Evolutionary conservation across 805 yeast species (phyloP), one percentile per base, ranked within the genome.

Genomic region (Hanseniaspora hatyaiensis): DNA sequence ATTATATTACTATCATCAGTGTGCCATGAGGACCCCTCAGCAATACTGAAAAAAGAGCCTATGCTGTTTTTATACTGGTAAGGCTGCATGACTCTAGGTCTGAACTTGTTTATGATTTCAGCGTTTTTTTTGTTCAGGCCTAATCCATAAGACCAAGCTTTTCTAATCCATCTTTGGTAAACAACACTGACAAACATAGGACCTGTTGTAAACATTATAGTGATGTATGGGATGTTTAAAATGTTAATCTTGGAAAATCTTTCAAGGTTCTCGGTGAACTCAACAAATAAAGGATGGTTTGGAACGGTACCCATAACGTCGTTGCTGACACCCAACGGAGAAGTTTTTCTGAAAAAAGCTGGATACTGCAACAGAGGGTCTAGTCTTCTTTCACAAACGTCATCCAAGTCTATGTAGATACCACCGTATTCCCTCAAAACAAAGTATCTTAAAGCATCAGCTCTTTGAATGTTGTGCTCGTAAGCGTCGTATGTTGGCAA

Each of bases 11-110:
- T 95, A 62, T 88, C 96, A 54, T 79, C 85, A 57, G 76, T 65
- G 64, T 88, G 96, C 96, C 96, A 88, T 22, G 94, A 82, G 0
- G 94, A 83, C 39, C 96, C 96, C 48, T 75, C 74, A 0, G 85
- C 69, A 48, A 84, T 80, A 33, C 77, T 70, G 63, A 88, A 87
- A 60, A 83, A 82, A 0, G 87, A 73, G 54, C 71, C 65, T 1
- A 70, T 58, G 52, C 71, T 72, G 50, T 73, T 67, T 59, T 82
- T 82, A 63, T 84, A 83, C 60, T 82, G 87, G 33, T 66, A 67
- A 4, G 94, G 89, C 66, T 77, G 73, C 55, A 87, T 65, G 40
- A 86, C 75, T 54, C 84, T 68, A 16, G 85, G 80, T 34, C 70
- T 74, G 8, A 75, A 85, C 6, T 76, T 73, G 26, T 73, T 81